These are phyloP conservation scores for Handroanthus guayacan DNA, from an alignment of 257 asterid species.

Conservation along the genomic window DNA sequence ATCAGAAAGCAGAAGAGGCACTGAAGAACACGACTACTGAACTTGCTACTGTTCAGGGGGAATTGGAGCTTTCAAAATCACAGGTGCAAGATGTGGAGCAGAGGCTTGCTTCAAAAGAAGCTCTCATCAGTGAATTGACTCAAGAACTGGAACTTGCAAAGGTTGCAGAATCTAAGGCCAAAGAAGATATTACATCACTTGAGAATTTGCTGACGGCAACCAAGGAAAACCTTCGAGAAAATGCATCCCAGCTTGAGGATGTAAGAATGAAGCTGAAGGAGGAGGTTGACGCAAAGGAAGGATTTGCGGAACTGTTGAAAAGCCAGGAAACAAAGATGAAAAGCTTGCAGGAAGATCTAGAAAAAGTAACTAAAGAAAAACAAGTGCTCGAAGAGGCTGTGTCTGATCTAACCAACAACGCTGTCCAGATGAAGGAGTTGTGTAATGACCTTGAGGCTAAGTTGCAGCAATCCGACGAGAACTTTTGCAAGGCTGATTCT, in stretches of 20 bases:
- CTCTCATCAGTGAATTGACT: conserved; percentile 52
- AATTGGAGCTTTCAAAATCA: conserved; percentile 72
- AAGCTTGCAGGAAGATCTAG: conserved; percentile 55
- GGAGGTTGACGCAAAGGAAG: conserved; percentile 53
- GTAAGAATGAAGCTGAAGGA: conserved; percentile 60
- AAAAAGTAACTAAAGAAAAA: conserved; percentile 57
- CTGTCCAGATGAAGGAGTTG: conserved; percentile 67
- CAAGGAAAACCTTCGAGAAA: conserved; percentile 53
- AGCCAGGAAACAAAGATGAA: conserved; percentile 55
- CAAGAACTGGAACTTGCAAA: conserved; percentile 61
- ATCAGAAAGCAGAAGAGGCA: conserved; percentile 71
- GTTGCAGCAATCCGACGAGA: conserved; percentile 80
- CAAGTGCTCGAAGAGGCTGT: conserved; percentile 66
- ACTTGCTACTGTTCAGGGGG: conserved; percentile 66
- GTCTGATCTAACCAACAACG: conserved; percentile 57
- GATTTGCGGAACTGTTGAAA: conserved; percentile 51
- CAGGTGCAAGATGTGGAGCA: conserved; percentile 60
- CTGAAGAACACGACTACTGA: conserved; percentile 55
- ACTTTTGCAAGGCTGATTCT: conserved; percentile 70
- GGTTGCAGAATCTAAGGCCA: conserved; percentile 64
- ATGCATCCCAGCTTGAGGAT: conserved; percentile 61
- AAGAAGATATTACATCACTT: conserved; percentile 60
- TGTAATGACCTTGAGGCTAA: conserved; percentile 78
- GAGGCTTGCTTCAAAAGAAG: conserved; percentile 76
- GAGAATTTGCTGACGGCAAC: conserved; percentile 54